Base-by-base conservation (phyloP, 768 basidiomycete species). In the Phlebiopsis flavidoalba region DNA sequence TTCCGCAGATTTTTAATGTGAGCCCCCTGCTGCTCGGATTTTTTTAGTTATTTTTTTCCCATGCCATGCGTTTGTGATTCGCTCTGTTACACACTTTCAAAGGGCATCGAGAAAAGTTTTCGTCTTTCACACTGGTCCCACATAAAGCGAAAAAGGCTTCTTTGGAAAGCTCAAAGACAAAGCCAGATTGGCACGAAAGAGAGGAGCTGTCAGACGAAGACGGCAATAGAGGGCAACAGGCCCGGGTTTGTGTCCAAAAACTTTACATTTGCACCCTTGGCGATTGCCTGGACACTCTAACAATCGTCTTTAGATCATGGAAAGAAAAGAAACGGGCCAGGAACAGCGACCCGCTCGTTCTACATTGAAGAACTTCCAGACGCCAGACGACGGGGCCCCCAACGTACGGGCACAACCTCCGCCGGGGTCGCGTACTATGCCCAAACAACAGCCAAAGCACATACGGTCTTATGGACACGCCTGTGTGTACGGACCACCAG, bases 111-210 rank as follows among this genome's bases (percentile, higher is more conserved):
- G n/a, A n/a, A n/a, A n/a, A n/a, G n/a, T n/a, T n/a, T n/a, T n/a
- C n/a, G n/a, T n/a, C n/a, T n/a, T n/a, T n/a, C n/a, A n/a, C n/a
- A n/a, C n/a, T n/a, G n/a, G n/a, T n/a, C 33, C 60, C 49, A 15
- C 54, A 62, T 8, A 68, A n/a, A 74, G 52, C 81, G 81, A 26
- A n/a, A n/a, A n/a, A n/a, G 82, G 86, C 0, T 75, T 88, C 62
- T 76, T 89, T 63, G 80, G 77, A 1, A 84, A 78, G 65, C 60
- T 89, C 64, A 88, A 85, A 67, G 85, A 88, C 65, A 85, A 83
- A 66, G 76, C 83, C n/a, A n/a, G 0, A 80, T 83, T 12, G 83
- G 83, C 1, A 86, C 85, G 2, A 84, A 83, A 69, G 85, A 69
- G 85, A 87, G 65, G 85, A 87, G 70, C 75, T n/a, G 86, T 5